Evolutionary conservation across 495 filamentous ascomycete species (phyloP), one percentile per base, ranked within the genome.

Genomic region (Lophiostoma macrostomum): DNA sequence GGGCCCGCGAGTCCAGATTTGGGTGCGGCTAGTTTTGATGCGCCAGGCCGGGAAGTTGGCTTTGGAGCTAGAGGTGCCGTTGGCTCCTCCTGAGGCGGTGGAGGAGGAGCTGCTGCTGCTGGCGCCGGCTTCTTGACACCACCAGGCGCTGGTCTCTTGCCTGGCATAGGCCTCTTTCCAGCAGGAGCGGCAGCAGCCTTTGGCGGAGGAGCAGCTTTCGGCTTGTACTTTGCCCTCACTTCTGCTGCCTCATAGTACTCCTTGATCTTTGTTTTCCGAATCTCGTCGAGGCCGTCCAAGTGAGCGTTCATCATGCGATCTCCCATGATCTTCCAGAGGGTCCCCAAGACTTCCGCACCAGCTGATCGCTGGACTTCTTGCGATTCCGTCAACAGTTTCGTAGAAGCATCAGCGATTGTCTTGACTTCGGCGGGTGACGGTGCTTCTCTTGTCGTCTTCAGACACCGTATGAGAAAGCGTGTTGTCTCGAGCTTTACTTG

Each of bases 281-380:
- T 96, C 20, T 99, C 93, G 64, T 99, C 94, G 13, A 99, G 73
- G 0, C 88, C 90, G 56, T 97, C 91, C n/a, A 99, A 72, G 65
- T 94, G 89, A 5, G 89, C 87, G 35, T 85, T 87, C 93, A 97
- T 99, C n/a, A 85, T 85, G 32, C 93, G 80, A 65, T 99, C 94
- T 35, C 94, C 91, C 75, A 96, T 85, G 39, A 99, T 97, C 76
- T 96, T 97, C 93, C 96, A 96, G 57, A 99, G 68, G 0, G 90
- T 96, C 54, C 94, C 94, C 14, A 99, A 74, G 28, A 90, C 81
- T 64, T 99, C 94, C 11, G 91, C 90, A 64, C 88, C 93, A 35
- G 88, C 88, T 30, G 88, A 85, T 66, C 94, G 80, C 34, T 91
- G 81, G 10, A 76, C 87, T 63, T 94, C 91, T 45, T 78, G 87